phyloP scores from a whole-genome alignment of 192 early-diverging fungal genomes.

The Helicostylum pulchrum region DNA sequence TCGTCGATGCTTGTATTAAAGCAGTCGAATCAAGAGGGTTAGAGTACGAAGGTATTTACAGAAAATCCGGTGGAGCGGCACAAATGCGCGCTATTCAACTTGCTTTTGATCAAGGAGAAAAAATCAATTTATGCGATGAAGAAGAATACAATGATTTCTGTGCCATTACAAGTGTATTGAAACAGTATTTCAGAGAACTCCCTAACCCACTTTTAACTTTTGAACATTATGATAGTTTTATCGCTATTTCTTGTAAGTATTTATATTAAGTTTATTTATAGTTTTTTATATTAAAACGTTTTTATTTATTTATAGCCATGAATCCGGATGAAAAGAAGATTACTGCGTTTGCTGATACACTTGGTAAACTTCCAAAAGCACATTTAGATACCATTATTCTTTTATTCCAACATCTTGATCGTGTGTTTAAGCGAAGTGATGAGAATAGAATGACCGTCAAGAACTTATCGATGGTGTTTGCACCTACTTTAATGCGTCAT shows the following conservation, averaged over 20 bases:
- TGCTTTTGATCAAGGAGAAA: slow-evolving; percentile 53
- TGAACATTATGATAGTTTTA: slow-evolving; percentile 60
- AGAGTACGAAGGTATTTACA: slow-evolving; percentile 75
- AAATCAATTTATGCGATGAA: slow-evolving; percentile 43
- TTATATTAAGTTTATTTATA: neutral
- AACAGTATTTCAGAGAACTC: slow-evolving; percentile 71
- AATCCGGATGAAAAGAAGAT: slow-evolving; percentile 32
- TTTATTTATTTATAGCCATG: slow-evolving; percentile 20
- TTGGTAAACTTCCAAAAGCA: slow-evolving; percentile 52
- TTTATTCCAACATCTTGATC: slow-evolving; percentile 58
- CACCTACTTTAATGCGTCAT: slow-evolving; percentile 77
- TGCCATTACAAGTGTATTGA: slow-evolving; percentile 68
- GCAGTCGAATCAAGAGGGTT: slow-evolving; percentile 60
- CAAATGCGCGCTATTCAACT: slow-evolving; percentile 61
- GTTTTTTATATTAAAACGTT: neutral
- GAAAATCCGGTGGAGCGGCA: slow-evolving; percentile 68
- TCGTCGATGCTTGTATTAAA: slow-evolving; percentile 63
- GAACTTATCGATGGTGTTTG: slow-evolving; percentile 94
- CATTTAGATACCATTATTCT: slow-evolving; percentile 59
- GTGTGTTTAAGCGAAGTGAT: slow-evolving; percentile 54
- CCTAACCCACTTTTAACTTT: slow-evolving; percentile 68
- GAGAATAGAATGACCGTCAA: slow-evolving; percentile 89
- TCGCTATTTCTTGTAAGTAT: slow-evolving; percentile 46
- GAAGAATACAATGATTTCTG: slow-evolving; percentile 60
- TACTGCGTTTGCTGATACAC: slow-evolving; percentile 34